phyloP scores from a whole-genome alignment of 306 rosid species.

The Sicyos edulis region DNA sequence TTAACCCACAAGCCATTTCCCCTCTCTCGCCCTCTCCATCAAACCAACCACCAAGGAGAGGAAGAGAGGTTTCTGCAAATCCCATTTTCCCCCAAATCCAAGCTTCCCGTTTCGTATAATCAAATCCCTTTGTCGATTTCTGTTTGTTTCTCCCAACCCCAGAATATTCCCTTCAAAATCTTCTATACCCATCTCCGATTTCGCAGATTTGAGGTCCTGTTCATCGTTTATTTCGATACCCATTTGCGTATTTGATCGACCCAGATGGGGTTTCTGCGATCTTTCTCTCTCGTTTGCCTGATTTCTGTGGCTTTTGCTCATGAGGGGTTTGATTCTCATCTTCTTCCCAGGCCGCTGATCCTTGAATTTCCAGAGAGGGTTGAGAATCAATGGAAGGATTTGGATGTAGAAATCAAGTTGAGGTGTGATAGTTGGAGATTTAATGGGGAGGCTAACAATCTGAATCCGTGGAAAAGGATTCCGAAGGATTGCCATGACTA shows the following conservation, averaged over 20 bases:
- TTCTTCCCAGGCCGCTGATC: constrained; percentile 49
- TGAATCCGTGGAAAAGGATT: constrained; percentile 56
- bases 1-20: constrained; percentile 2
- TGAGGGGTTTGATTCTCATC: constrained; percentile 35
- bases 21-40: constrained; percentile 19
- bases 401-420: constrained; percentile 34
- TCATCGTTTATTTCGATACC: not conserved
- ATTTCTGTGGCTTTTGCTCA: constrained; percentile 35
- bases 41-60: constrained; percentile 3
- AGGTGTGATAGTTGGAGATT: constrained; percentile 76
- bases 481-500: constrained; percentile 56
- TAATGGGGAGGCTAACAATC: constrained; percentile 71
- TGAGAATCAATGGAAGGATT: constrained; percentile 23
- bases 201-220: not conserved
- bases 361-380: constrained; percentile 36
- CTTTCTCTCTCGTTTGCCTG: constrained; percentile 31
- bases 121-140: not conserved
- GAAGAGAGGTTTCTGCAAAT: constrained; percentile 14
- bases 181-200: not conserved
- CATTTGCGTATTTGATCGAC: not conserved
- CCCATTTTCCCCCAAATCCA: too few species aligned
- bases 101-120: not conserved
- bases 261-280: constrained; percentile 29
- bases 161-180: constrained; percentile 16
- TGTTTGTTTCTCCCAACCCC: not conserved